Percentiles rank a stretch among this genome's conserved stretches.
These are phyloP conservation scores for Ophidiomyces ophidiicola DNA, from an alignment of 2,329 filamentous ascomycete species.

Conservation along the genomic window DNA sequence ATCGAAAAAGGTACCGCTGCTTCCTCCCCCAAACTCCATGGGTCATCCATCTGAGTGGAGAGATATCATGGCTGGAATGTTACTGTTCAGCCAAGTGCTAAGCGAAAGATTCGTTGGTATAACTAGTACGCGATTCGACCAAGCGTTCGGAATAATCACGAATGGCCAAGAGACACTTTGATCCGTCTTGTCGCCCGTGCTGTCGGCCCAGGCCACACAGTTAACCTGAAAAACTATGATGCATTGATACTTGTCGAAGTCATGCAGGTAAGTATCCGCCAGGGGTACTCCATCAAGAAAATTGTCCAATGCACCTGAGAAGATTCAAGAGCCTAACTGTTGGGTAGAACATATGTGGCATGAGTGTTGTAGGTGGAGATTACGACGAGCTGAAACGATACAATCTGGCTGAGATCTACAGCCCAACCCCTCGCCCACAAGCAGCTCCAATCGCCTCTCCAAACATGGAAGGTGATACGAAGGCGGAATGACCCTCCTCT, in stretches of 20 bases:
- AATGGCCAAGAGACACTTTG: conserved; percentile 44
- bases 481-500: conserved; percentile 4
- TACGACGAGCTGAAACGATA: conserved; percentile 51
- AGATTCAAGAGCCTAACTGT: conserved; percentile 9
- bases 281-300: neutral
- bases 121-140: conserved; percentile 51
- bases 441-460: conserved; percentile 2
- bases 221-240: conserved; percentile 51
- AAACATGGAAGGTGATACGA: conserved; percentile 5
- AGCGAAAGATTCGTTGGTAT: neutral
- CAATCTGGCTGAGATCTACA: conserved; percentile 51
- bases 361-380: conserved; percentile 49
- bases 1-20: conserved; percentile 40
- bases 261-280: conserved; percentile 41
- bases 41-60: neutral
- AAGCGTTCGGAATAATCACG: conserved; percentile 47
- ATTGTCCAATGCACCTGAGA: neutral
- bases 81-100: conserved; percentile 1
- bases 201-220: conserved; percentile 47
- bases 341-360: conserved; percentile 48
- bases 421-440: conserved; percentile 29
- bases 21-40: neutral
- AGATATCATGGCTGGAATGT: neutral
- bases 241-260: conserved; percentile 50
- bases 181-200: conserved; percentile 48